Conservation (phyloP, 768 basidiomycete species). For the Chalciporus piperatus region DNA sequence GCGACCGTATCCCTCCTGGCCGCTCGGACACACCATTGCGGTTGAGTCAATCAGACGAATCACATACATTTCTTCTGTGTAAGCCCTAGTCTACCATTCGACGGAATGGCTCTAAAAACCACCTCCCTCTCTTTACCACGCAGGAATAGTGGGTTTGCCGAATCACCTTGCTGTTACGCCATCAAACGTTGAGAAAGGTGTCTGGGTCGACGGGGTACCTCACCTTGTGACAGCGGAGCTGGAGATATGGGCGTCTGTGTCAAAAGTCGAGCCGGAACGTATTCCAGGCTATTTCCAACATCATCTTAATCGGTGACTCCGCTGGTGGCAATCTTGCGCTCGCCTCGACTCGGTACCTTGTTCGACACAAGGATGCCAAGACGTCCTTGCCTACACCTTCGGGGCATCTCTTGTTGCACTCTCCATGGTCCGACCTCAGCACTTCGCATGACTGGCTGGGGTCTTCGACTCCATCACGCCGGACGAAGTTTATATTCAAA, state of each 20-base stretch:
- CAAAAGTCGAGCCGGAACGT: conserved; percentile 39
- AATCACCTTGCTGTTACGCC: conserved; percentile 11
- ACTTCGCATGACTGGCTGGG: conserved; percentile 37
- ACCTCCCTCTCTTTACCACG: background rate
- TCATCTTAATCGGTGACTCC: conserved; percentile 72
- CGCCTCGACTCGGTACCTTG: conserved; percentile 59
- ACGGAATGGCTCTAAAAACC: background rate
- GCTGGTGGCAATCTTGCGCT: conserved; percentile 74
- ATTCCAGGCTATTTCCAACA: conserved; percentile 60
- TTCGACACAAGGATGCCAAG: conserved; percentile 40
- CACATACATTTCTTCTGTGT: conserved; percentile 17
- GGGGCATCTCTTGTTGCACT: conserved; percentile 49
- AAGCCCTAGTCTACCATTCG: conserved; percentile 2
- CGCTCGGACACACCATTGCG: conserved; percentile 37
- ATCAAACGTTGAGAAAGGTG: conserved; percentile 11
- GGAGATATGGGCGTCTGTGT: conserved; percentile 23
- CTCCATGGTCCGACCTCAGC: conserved; percentile 53
- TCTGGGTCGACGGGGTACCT: conserved; percentile 35
- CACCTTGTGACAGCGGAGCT: conserved; percentile 32
- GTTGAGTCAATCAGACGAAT: conserved; percentile 34
- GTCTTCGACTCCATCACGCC: conserved; percentile 32
- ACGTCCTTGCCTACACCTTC: conserved; percentile 42
- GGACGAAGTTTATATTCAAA: conserved; percentile 32
- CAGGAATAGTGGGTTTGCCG: conserved; percentile 6
- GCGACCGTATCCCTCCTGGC: conserved; percentile 49